Evolutionary conservation across 371 early-diverging fungal species (phyloP).

Genomic region (Actinomortierella wolfii): DNA sequence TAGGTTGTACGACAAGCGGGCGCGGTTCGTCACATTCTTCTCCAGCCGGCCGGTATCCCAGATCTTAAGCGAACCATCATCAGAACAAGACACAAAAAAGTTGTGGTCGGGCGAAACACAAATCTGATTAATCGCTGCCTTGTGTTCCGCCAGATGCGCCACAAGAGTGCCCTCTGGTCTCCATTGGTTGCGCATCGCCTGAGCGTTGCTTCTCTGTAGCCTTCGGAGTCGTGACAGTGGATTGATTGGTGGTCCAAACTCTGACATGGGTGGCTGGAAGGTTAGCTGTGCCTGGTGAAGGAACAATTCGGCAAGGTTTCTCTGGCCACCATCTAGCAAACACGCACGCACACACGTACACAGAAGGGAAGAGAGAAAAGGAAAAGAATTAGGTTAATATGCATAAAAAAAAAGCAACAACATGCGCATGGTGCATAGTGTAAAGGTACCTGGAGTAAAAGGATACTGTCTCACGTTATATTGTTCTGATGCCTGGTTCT

Average conservation of each 20-base stretch:
- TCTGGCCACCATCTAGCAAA: slow-evolving; percentile 33
- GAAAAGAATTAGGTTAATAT: slow-evolving; percentile 1
- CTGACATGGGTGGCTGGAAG: slow-evolving; percentile 40
- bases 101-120: slow-evolving; percentile 76
- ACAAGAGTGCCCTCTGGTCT: slow-evolving; percentile 64
- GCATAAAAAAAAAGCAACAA: slow-evolving; percentile 2
- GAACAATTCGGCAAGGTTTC: slow-evolving; percentile 27
- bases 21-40: slow-evolving; percentile 80
- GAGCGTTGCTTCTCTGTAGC: slow-evolving; percentile 27
- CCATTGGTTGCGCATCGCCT: slow-evolving; percentile 35
- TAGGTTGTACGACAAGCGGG: slow-evolving; percentile 74
- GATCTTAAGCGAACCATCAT: slow-evolving; percentile 86
- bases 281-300: slow-evolving; percentile 35
- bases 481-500: no score
- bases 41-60: slow-evolving; percentile 88
- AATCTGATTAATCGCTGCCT: slow-evolving; percentile 76
- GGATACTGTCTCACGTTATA: no score
- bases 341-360: no score
- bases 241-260: slow-evolving; percentile 25
- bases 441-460: neutral
- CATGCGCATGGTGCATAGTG: neutral
- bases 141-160: slow-evolving; percentile 86
- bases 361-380: neutral
- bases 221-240: slow-evolving; percentile 30
- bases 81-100: slow-evolving; percentile 85